Base-by-base conservation (phyloP, 352 stramenopile species). In the Elongisporangium prolatum region DNA sequence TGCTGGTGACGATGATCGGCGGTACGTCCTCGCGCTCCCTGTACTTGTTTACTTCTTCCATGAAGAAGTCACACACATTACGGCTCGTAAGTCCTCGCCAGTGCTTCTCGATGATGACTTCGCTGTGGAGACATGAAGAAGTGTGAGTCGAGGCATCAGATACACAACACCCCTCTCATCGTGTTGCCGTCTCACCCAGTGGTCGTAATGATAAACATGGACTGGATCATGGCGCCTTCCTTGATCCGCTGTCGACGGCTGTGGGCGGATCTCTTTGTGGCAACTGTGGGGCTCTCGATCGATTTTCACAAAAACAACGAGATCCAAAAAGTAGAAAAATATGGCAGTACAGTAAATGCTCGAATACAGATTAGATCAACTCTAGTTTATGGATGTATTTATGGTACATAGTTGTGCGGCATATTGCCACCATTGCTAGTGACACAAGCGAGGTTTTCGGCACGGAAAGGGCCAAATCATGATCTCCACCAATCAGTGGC, bases 81-180 rank as follows among this genome's bases (percentile, higher is more conserved):
- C 97, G 91, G 58, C 80, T 95, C 25, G 95, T 98, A 52, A 97
- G 82, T 3, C 90, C 95, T 22, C 96, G 93, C 89, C 97, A 99
- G 73, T 99, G 97, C 67, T 98, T 98, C 77, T 99, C 97, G 67
- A 99, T 98, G 61, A 99, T 89, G 51, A 98, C 89, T 80, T 99
- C 96, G 63, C 87, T 95, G 63, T 16, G 59, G 3, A 53, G 16
- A 28, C 40, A 63, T 66, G 37, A 79, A 40, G 14, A n/a, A 52
- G 17, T 21, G 14, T 21, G 17, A 60, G 5, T 14, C 5, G 5
- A 51, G 28, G 17, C 20, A 14, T 49, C 16, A 24, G 11, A 10
- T 48, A 22, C 53, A 6, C 22, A 10, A 69, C 72, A 60, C 11
- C 34, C 34, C 11, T 44, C 9, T 44, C 9, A 16, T 17, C 2